Evolutionary conservation across 495 filamentous ascomycete species (phyloP), one percentile per base, ranked within the genome.

Genomic region (Penicillium lagena): DNA sequence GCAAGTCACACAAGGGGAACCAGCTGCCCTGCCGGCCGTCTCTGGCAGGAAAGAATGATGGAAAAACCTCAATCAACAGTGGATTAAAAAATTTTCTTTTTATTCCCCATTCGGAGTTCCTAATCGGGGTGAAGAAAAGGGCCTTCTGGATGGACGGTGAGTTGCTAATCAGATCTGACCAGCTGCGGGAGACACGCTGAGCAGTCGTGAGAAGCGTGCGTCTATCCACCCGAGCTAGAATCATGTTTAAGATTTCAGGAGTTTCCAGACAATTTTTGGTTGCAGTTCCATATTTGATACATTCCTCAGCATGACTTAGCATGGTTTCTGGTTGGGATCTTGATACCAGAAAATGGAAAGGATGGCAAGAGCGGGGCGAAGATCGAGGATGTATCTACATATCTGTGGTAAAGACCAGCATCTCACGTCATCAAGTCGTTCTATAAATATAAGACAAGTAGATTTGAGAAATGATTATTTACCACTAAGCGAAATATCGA

Each of bases 61-160:
- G 42, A 12, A 50, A 50, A 4, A 10, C 17, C 33, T 40, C 42
- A 4, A 33, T n/a, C 9, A 45, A 37, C 9, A 50, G 38, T 12
- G 37, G 47, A 28, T 45, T 50, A 7, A 12, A 12, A 10, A 17
- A 22, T 22, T 32, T 45, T 42, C 28, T n/a, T 29, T n/a, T 22
- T 5, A 9, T 1, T 5, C 37, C 42, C 33, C 34, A 34, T 37
- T 45, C 36, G 33, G 37, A 45, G 3, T 45, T 31, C 7, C 37
- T 45, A 41, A 45, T 45, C 11, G 47, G 47, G 13, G 15, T 50
- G 42, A 49, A 49, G 39, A 46, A 54, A 13, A 54, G 46, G 3
- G 31, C 29, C 12, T 54, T 44, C 37, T 54, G 46, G 13, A 54
- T 29, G 2, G 38, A 31, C 9, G 17, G 50, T n/a, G 46, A 49